Base-by-base conservation (phyloP, 768 basidiomycete genomes). In the Cubamyces sp. region DNA sequence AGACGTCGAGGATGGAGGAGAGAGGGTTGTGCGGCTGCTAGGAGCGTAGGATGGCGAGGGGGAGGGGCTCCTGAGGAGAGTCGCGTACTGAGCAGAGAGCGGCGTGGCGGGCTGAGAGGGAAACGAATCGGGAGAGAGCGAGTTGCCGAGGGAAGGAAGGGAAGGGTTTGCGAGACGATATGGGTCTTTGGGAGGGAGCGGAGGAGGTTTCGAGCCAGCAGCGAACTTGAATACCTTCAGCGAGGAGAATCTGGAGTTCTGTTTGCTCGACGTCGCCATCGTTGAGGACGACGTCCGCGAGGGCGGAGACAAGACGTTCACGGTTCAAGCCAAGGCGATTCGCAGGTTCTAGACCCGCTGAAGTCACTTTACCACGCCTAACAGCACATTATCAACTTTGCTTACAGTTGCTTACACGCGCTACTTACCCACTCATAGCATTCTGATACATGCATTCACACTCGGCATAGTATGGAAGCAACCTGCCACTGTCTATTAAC, bases 161-260 rank as follows among this genome's bases (percentile, higher is more conserved):
- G 77, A 73, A 54, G 64, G 76, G 66, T 68, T 75, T 66, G 66
- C 56, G 50, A 81, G 74, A 74, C 84, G 83, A 67, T 77, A 78
- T 7, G 76, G 69, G 66, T 90, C 88, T 73, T 90, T 90, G 42
- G 87, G 87, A 0, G 88, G 88, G 1, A 77, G 82, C 7, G 83
- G 84, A 0, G 86, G 86, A 0, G 86, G 84, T 37, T 71, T 74
- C 49, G 64, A 57, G 54, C 47, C 59, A 46, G 64, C 66, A 23
- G 68, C 54, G 42, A 80, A 71, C 67, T 79, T 79, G 74, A 81
- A 79, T 25, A 79, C 74, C 34, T 76, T 78, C 62, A 81, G 69
- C 1, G 76, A 66, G 12, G 80, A 74, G 57, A 81, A 79, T 34
- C 80, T 73, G 18, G 80, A 77, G 59, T 76, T 71, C 40, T 75